phyloP scores from a whole-genome alignment of 352 stramenopile genomes.

The Globisporangium carolinianum region DNA sequence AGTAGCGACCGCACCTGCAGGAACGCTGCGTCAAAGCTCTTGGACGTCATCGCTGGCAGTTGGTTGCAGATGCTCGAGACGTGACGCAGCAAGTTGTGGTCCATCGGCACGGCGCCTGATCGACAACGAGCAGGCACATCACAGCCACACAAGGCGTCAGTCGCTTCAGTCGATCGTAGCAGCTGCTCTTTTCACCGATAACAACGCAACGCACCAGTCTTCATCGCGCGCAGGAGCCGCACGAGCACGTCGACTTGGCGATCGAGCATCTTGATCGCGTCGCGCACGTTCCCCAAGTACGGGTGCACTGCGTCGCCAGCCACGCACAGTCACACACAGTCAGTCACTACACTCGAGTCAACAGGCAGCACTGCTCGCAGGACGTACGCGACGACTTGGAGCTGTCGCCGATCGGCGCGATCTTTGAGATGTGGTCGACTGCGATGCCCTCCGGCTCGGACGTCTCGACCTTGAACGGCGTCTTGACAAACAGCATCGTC shows the following conservation, averaged over 20 bases:
- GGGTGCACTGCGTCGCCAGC: slow-evolving; percentile 44
- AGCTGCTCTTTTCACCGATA: too few relatives aligned
- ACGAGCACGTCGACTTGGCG: slow-evolving; percentile 74
- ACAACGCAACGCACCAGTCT: slow-evolving; percentile 30
- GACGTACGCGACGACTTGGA: slow-evolving; percentile 64
- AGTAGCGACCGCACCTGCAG: slow-evolving; percentile 28
- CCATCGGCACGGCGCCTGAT: slow-evolving; percentile 52
- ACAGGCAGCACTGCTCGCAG: too few relatives aligned
- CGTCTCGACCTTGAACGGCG: slow-evolving; percentile 84
- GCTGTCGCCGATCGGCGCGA: slow-evolving; percentile 56
- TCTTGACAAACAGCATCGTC: slow-evolving; percentile 88
- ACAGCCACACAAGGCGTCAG: neutral
- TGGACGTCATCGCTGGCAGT: slow-evolving; percentile 66
- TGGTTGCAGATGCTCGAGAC: slow-evolving; percentile 85
- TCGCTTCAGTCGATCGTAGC: neutral
- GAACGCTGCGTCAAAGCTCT: slow-evolving; percentile 70
- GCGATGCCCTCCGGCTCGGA: slow-evolving; percentile 83
- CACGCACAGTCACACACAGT: slow-evolving; percentile 4
- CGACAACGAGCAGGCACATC: neutral
- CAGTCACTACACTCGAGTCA: neutral
- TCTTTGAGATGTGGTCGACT: slow-evolving; percentile 88
- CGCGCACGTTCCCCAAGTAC: slow-evolving; percentile 71
- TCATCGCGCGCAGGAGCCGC: slow-evolving; percentile 65
- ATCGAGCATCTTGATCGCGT: slow-evolving; percentile 83
- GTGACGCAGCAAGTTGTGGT: slow-evolving; percentile 76